Evolutionary conservation across 371 early-diverging fungal species (phyloP).

Genomic region (Apophysomyces ossiformis): DNA sequence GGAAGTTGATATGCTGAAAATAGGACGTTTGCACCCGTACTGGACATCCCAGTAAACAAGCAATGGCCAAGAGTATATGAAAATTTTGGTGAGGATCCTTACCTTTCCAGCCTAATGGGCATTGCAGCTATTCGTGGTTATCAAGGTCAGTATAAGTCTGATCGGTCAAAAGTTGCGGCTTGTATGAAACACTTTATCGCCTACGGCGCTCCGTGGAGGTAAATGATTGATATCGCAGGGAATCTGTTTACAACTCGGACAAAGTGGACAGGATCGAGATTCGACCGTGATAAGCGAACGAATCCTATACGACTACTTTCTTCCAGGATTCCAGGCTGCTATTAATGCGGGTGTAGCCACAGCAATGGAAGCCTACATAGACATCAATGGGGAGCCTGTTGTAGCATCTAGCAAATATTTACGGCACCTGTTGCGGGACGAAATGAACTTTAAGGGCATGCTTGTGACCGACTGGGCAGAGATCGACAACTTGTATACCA

Average conservation of each 20-base stretch:
- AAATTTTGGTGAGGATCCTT: conserved; percentile 63
- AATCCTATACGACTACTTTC: conserved; percentile 63
- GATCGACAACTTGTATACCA: conserved; percentile 58
- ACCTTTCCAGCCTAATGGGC: conserved; percentile 60
- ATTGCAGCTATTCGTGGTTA: conserved; percentile 59
- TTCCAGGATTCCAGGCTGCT: conserved; percentile 68
- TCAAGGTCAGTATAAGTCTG: conserved; percentile 68
- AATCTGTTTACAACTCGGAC: conserved; percentile 25
- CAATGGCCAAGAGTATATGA: conserved; percentile 76
- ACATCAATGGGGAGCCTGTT: conserved; percentile 69
- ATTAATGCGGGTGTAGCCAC: conserved; percentile 69
- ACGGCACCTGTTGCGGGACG: conserved; percentile 57
- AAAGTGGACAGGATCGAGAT: conserved; percentile 66
- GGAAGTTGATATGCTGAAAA: conserved; percentile 9
- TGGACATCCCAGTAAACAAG: conserved; percentile 68
- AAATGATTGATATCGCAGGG: neutral
- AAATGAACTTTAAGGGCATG: conserved; percentile 64
- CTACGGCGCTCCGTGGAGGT: conserved; percentile 43
- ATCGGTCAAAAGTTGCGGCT: conserved; percentile 57
- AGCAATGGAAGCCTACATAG: conserved; percentile 72
- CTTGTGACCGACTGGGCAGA: conserved; percentile 74
- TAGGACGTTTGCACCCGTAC: conserved; percentile 71
- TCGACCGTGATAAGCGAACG: conserved; percentile 62
- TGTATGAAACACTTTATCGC: conserved; percentile 59
- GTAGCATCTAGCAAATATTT: conserved; percentile 61